A percentile compares a stretch with the other conserved stretches of the same genome.
Conservation (phyloP, 208 protist genomes). For the Phytomonas sp. region DNA sequence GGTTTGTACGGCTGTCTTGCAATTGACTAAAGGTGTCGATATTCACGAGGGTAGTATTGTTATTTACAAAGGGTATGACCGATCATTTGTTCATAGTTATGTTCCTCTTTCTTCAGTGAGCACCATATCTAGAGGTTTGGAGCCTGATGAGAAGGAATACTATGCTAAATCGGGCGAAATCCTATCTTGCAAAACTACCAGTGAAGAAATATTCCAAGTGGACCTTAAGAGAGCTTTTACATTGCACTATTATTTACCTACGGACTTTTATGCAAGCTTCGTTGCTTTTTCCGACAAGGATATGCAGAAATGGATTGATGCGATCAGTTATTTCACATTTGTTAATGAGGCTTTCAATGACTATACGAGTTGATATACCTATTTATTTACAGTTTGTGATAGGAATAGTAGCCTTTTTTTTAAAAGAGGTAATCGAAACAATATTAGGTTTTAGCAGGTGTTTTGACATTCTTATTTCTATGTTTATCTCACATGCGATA, state of each 20-base stretch:
- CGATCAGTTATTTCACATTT: constrained; percentile 40
- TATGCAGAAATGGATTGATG: constrained; percentile 25
- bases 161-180: constrained; percentile 18
- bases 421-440: neutral
- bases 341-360: constrained; percentile 17
- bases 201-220: constrained; percentile 16
- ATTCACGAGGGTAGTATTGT: constrained; percentile 37
- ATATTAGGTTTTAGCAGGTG: neutral
- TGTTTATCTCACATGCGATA: neutral
- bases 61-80: constrained; percentile 32
- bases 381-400: neutral
- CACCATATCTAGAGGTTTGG: constrained; percentile 24
- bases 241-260: constrained; percentile 34
- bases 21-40: constrained; percentile 29
- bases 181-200: constrained; percentile 13
- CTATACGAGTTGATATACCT: neutral
- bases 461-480: neutral
- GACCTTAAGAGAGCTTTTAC: constrained; percentile 29
- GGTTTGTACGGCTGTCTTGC: constrained; percentile 26
- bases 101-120: constrained; percentile 39
- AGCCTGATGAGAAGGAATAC: constrained; percentile 21
- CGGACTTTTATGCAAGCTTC: constrained; percentile 49
- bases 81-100: constrained; percentile 30
- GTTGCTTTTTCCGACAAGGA: constrained; percentile 30
- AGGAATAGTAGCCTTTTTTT: neutral